Percentiles rank a stretch among this genome's conserved stretches.
Conservation (phyloP, 768 basidiomycete genomes). For the Boletus eberwhitei region DNA sequence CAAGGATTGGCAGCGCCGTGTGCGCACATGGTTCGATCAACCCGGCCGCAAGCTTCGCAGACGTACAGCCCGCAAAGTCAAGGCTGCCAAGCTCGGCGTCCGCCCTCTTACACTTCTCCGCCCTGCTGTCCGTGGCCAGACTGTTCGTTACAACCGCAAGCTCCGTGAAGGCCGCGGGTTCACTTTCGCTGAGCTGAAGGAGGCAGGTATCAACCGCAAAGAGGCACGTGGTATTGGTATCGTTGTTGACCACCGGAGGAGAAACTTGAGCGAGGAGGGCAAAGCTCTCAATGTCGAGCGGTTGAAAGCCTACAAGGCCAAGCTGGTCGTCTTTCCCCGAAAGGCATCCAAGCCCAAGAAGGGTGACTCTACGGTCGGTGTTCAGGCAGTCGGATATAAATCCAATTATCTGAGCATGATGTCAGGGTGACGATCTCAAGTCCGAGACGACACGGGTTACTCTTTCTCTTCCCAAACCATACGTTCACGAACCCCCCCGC, state of each 20-base stretch:
- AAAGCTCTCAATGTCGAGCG: constrained; percentile 94
- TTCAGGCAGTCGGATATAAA: not conserved
- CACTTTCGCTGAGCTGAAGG: constrained; percentile 91
- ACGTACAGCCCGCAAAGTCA: constrained; percentile 86
- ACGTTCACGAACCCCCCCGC: constrained; percentile 79
- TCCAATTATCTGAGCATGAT: constrained; percentile 4
- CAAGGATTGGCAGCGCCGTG: constrained; percentile 98
- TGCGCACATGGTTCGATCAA: constrained; percentile 99
- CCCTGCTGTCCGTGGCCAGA: constrained; percentile 94
- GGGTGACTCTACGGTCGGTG: constrained; percentile 85
- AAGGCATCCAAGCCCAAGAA: constrained; percentile 94
- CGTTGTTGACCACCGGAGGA: constrained; percentile 94
- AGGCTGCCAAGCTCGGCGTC: constrained; percentile 87
- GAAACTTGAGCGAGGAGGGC: constrained; percentile 95
- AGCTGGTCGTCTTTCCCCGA: constrained; percentile 95
- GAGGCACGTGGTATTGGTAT: constrained; percentile 92
- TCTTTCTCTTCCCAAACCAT: constrained; percentile 64
- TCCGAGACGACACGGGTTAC: constrained; percentile 68
- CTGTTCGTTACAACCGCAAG: constrained; percentile 97
- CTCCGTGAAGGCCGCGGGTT: constrained; percentile 96
- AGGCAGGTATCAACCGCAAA: constrained; percentile 91
- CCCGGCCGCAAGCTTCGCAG: constrained; percentile 96
- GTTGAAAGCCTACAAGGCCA: constrained; percentile 88
- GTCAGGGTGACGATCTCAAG: constrained; percentile 77
- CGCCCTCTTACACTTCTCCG: constrained; percentile 90